Conservation (phyloP, 23 red algal species). For the Gracilaria gracilis region DNA sequence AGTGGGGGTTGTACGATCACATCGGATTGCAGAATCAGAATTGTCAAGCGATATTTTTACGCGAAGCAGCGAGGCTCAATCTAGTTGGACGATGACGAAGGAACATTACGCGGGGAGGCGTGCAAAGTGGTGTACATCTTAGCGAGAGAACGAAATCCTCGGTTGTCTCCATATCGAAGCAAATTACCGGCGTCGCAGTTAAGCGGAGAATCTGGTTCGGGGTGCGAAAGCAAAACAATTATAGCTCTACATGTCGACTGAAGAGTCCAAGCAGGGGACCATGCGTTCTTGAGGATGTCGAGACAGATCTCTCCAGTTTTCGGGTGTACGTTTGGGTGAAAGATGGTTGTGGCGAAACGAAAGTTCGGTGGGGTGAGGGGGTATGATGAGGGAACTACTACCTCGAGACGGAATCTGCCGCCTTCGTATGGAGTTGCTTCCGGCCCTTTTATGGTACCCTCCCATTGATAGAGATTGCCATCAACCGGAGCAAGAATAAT, state of each 20-base stretch:
- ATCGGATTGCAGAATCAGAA: not conserved
- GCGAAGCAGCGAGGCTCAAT: not conserved
- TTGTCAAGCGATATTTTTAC: not conserved
- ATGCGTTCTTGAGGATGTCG: slow-evolving; percentile 94
- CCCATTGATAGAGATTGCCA: slow-evolving; percentile 83
- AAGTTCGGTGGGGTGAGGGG: slow-evolving; percentile 88
- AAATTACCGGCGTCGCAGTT: slow-evolving; percentile 99
- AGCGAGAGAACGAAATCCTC: slow-evolving; percentile 94
- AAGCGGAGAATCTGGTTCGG: slow-evolving; percentile 93
- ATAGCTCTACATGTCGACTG: slow-evolving; percentile 92
- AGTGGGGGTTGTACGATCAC: not conserved
- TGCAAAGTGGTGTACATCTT: slow-evolving; percentile 91
- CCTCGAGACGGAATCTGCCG: slow-evolving; percentile 79
- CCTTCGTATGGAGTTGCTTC: slow-evolving; percentile 88
- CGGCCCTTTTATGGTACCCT: slow-evolving; percentile 85
- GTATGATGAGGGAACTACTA: slow-evolving; percentile 87
- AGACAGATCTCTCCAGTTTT: slow-evolving; percentile 98
- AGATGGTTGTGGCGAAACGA: slow-evolving; percentile 88
- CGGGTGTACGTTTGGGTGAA: slow-evolving; percentile 98
- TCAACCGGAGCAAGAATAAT: slow-evolving; percentile 85
- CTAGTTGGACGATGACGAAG: slow-evolving; percentile 20
- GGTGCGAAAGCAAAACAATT: slow-evolving; percentile 88
- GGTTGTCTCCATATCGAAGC: slow-evolving; percentile 87
- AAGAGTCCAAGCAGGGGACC: slow-evolving; percentile 98
- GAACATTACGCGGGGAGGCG: slow-evolving; percentile 21